Base-by-base conservation (phyloP, 495 filamentous ascomycete genomes). In the Viridothelium virens region DNA sequence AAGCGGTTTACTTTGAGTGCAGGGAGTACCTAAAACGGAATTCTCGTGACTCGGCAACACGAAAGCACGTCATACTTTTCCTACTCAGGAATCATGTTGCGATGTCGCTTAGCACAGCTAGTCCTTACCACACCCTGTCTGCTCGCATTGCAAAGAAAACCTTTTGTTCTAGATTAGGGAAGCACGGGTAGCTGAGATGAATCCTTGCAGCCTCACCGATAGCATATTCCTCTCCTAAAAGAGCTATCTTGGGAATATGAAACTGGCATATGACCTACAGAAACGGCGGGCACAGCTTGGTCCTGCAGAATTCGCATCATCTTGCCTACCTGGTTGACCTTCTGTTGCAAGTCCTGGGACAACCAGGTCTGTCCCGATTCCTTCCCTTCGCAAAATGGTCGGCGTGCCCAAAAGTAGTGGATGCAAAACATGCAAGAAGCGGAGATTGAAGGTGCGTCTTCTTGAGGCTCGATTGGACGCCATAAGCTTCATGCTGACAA, bases 1-100 rank as follows among this genome's bases (percentile, higher is more conserved):
- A 25, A 25, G 25, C 25, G 25, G 25, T 25, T 25, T 25, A 1
- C 25, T 25, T 25, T 25, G 25, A 25, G 25, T 25, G 25, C 25
- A 25, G 25, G 25, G 25, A 25, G 25, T 25, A 25, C 25, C 25
- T 25, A 25, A 33, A 59, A 33, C 6, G 31, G 5, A 3, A 5
- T 6, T 59, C 14, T 18, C 48, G 25, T 9, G 6, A 14, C 31
- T 34, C 10, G 25, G 33, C 5, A 59, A 34, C 36, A 59, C 53
- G 53, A 59, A 59, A 59, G 14, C 36, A 31, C 53, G 53, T 59
- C 53, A 59, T 59, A 59, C 53, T 59, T 59, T 59, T 3, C 53
- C 53, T 33, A 34, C 36, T 59, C 31, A 14, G 53, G 53, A 59
- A 59, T 59, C 53, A 59, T 59, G n/a, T 36, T 31, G 53, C 53